phyloP scores from a whole-genome alignment of 192 early-diverging fungal genomes.

The Podila epigama region DNA sequence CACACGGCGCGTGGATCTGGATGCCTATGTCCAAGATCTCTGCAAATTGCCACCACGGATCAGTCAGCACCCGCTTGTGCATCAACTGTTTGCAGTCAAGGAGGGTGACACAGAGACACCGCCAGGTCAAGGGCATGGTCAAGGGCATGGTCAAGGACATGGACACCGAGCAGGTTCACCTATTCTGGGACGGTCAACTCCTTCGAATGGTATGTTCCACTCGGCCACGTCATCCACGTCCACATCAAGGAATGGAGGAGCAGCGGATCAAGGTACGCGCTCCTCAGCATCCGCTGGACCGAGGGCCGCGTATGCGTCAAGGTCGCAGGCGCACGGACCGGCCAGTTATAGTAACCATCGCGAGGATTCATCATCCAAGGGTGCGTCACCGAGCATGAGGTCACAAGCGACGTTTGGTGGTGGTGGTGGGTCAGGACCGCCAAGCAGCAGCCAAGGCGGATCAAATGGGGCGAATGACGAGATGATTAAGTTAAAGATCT shows the following conservation, averaged over 20 bases:
- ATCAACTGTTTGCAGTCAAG: constrained; percentile 61
- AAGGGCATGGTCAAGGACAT: too few relatives aligned
- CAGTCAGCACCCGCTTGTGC: constrained; percentile 53
- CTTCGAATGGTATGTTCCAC: background rate
- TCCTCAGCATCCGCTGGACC: background rate
- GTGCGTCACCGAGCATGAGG: constrained; percentile 20
- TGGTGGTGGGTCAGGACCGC: too few relatives aligned
- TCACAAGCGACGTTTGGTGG: constrained; percentile 15
- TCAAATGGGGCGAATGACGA: constrained; percentile 5
- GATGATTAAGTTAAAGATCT: constrained; percentile 76
- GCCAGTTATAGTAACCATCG: constrained; percentile 5
- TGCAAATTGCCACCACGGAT: constrained; percentile 65
- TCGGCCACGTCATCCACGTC: background rate
- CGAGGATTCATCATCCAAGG: constrained; percentile 14
- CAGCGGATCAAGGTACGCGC: constrained; percentile 19
- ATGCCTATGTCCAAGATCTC: constrained; percentile 73
- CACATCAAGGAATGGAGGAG: background rate
- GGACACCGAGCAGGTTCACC: constrained; percentile 8
- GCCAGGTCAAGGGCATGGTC: constrained; percentile 10
- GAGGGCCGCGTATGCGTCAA: background rate
- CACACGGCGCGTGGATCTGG: constrained; percentile 69
- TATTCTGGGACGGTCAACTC: constrained; percentile 2
- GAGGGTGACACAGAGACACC: constrained; percentile 68
- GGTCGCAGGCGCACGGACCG: constrained; percentile 4
- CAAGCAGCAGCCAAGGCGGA: constrained; percentile 1